Base-by-base conservation (phyloP, 108 stramenopile species). In the Pseudonitzschia delicatissima region DNA sequence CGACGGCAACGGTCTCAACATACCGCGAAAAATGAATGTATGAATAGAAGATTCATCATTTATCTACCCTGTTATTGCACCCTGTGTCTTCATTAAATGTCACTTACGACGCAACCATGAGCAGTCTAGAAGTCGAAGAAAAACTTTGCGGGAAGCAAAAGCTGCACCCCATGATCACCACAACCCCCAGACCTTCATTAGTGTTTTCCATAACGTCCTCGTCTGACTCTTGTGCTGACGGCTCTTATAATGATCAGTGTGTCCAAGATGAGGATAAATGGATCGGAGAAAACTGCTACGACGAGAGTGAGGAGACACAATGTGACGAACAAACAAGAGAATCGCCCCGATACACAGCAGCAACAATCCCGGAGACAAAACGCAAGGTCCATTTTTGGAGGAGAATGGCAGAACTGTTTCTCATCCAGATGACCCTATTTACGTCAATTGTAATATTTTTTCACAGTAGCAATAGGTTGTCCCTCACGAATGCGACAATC, bases 161-260 rank as follows among this genome's bases (percentile, higher is more conserved):
- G 11, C 37, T 39, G 37, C 20, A 6, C 31, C 2, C 29, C 32
- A 31, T 55, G 53, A 9, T 29, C 11, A 55, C 4, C 28, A 55
- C n/a, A 9, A 33, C 53, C n/a, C 29, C 53, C 12, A 25, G 13
- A 13, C 53, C 53, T 2, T 55, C 53, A 11, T 27, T 15, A 11
- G 17, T 55, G 2, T 55, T 55, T 55, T 55, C 53, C 2, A 55
- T 29, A 11, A 33, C 53, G 4, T 55, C 53, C 3, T 55, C 53
- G 17, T 31, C 31, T 9, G 12, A 28, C 5, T 18, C 6, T 25
- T 23, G 53, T 27, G 53, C n/a, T 27, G 25, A 28, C 51, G 23
- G 13, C 29, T 20, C 7, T 27, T n/a, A 55, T 27, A n/a, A 18
- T 5, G 9, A 55, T 27, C 29, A 34, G 11, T 15, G 11, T 27